Evolutionary conservation across 345 rosid genomes (phyloP).

Genomic region (Euphorbia peplus): DNA sequence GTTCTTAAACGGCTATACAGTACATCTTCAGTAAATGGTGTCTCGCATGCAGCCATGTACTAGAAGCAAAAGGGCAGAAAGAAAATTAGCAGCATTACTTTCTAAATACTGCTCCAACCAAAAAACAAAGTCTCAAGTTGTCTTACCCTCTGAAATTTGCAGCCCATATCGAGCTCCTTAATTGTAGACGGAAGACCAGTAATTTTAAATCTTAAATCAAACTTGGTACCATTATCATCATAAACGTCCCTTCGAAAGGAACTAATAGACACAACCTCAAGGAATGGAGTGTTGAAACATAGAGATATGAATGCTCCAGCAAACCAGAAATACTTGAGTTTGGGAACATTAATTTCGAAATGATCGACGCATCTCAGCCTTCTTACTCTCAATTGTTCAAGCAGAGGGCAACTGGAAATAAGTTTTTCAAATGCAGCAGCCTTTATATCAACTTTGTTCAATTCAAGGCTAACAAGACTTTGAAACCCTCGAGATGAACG

Average conservation of each 20-base stretch:
- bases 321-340: conserved; percentile 9
- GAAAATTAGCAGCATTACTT: not conserved
- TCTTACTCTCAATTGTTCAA: conserved; percentile 1
- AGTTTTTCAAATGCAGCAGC: conserved; percentile 4
- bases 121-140: not conserved
- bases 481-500: conserved; percentile 11
- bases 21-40: not conserved
- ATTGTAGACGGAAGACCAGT: conserved; percentile 7
- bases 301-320: conserved; percentile 11
- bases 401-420: conserved; percentile 11
- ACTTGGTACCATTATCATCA: conserved; percentile 6
- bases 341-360: conserved; percentile 3
- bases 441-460: conserved; percentile 2
- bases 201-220: conserved; percentile 9
- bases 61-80: conserved; percentile 7
- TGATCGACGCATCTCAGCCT: conserved; percentile 4
- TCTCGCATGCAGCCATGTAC: conserved; percentile 11
- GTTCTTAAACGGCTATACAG: conserved; percentile 4
- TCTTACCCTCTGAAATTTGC: conserved; percentile 9
- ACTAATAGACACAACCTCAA: not conserved
- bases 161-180: conserved; percentile 12
- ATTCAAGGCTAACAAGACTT: not conserved
- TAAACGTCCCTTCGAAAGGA: not conserved
- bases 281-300: conserved; percentile 6
- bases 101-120: not conserved